These are phyloP conservation scores for Sonneratia alba DNA, from an alignment of 345 rosid species.

Conservation along the genomic window DNA sequence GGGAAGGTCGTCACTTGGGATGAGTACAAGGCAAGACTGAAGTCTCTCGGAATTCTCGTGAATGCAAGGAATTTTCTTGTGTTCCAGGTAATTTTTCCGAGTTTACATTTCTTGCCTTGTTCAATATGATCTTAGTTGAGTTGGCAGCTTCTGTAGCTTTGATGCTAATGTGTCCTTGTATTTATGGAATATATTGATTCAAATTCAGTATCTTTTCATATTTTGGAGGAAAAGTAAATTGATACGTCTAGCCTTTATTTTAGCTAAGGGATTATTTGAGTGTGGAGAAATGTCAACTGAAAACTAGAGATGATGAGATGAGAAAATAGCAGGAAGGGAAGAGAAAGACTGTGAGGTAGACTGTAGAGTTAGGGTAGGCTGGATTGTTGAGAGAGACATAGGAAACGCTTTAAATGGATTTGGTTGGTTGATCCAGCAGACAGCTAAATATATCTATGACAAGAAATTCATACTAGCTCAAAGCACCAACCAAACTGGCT, in stretches of 20 bases:
- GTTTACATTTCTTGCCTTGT: neutral
- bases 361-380: neutral
- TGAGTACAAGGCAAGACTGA: conserved; percentile 63
- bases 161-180: neutral
- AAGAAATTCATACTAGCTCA: neutral
- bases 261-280: neutral
- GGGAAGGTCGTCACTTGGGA: conserved; percentile 75
- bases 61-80: conserved; percentile 96
- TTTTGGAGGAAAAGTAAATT: neutral
- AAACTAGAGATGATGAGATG: neutral
- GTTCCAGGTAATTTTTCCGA: conserved; percentile 56
- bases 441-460: neutral
- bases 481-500: neutral
- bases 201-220: neutral
- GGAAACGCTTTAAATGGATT: neutral
- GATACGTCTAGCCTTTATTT: too few species aligned
- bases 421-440: neutral
- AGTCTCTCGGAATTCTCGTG: conserved; percentile 84
- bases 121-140: neutral
- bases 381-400: neutral
- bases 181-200: neutral
- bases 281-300: neutral
- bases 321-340: neutral
- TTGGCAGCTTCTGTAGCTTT: neutral
- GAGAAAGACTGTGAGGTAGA: neutral